Percentiles rank a stretch among this genome's conserved stretches.
These are phyloP conservation scores for Sporothrix phasma DNA, from an alignment of 2,329 filamentous ascomycete genomes.

Conservation along the genomic window DNA sequence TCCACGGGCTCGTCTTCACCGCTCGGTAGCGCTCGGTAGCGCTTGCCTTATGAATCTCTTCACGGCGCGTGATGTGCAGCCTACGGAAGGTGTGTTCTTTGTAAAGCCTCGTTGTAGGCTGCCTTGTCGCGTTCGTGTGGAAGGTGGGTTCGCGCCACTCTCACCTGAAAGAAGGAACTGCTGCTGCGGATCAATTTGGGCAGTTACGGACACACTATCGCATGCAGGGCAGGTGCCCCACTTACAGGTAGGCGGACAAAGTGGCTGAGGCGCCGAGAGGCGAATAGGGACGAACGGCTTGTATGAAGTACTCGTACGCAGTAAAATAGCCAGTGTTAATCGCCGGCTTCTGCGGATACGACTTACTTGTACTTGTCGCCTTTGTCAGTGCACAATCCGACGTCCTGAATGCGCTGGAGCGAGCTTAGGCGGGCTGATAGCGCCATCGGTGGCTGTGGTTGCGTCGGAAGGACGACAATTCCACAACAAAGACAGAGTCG, in stretches of 20 bases:
- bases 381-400: no score
- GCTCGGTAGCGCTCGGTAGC: neutral
- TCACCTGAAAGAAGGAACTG: neutral
- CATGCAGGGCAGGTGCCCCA: neutral
- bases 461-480: neutral
- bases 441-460: neutral
- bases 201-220: neutral
- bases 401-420: neutral
- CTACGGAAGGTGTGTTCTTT: neutral
- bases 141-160: neutral
- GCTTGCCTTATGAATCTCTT: neutral
- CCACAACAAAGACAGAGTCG: neutral
- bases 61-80: neutral
- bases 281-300: neutral
- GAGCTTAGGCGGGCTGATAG: neutral
- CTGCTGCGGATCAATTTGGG: neutral
- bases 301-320: neutral
- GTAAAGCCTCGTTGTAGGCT: neutral
- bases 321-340: neutral
- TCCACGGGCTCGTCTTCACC: neutral
- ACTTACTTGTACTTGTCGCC: no score
- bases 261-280: neutral
- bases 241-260: neutral
- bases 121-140: neutral
- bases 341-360: slow-evolving; percentile 1